Percentiles rank a stretch among this genome's conserved stretches.
These are phyloP conservation scores for Solanum chacoense DNA, from an alignment of 305 asterid genomes.

Conservation along the genomic window DNA sequence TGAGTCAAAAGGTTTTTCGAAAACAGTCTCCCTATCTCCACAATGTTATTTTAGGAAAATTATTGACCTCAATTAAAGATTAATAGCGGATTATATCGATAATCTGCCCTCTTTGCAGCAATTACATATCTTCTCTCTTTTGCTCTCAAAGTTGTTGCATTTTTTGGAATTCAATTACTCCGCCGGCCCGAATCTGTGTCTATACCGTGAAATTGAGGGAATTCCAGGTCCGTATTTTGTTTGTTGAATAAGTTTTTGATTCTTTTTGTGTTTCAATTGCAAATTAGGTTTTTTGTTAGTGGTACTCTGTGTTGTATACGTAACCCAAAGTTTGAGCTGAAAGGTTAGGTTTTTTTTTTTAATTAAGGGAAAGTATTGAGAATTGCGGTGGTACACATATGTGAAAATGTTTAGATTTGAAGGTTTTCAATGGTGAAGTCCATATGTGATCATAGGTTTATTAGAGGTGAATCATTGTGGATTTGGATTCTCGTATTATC, in stretches of 20 bases:
- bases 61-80: background rate
- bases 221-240: background rate
- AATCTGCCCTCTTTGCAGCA: background rate
- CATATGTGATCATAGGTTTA: background rate
- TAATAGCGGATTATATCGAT: background rate
- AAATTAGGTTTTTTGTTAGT: background rate
- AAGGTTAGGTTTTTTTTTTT: constrained; percentile 5
- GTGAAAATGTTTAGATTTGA: background rate
- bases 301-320: background rate
- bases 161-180: background rate
- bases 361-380: constrained; percentile 10
- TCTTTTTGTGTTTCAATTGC: background rate
- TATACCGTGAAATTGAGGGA: background rate
- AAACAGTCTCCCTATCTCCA: background rate
- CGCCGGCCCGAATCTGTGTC: background rate
- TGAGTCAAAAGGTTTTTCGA: accelerated
- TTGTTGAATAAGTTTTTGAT: background rate
- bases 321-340: background rate
- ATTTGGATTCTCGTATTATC: constrained; percentile 20
- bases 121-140: background rate
- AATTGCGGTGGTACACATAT: background rate
- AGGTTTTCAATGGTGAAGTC: background rate
- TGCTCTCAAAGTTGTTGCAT: background rate
- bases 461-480: constrained; percentile 31
- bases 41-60: too few species aligned